These are phyloP conservation scores for Phytopythium montanum DNA, from an alignment of 352 stramenopile genomes.

Conservation along the genomic window DNA sequence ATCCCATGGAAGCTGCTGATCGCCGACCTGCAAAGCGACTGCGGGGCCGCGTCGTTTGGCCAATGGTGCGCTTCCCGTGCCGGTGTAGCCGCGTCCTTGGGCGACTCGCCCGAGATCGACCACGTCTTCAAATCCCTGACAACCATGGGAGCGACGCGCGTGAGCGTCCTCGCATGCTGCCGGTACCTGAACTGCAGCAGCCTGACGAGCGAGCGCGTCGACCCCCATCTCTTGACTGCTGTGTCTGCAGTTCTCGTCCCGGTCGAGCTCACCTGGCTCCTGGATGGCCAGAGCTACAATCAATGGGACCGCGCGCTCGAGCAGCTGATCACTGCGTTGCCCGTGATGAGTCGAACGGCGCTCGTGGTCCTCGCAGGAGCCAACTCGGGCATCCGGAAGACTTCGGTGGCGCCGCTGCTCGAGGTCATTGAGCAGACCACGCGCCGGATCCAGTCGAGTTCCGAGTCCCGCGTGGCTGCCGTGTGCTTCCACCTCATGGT, in stretches of 20 bases:
- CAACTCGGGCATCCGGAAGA: conserved; percentile 20
- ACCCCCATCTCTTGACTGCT: conserved; percentile 30
- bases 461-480: conserved; percentile 13
- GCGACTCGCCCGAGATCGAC: conserved; percentile 19
- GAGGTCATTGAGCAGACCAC: conserved; percentile 24
- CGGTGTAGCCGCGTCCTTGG: conserved; percentile 18
- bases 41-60: conserved; percentile 39
- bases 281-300: conserved; percentile 23
- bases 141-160: conserved; percentile 1
- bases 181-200: conserved; percentile 50
- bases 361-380: conserved; percentile 42
- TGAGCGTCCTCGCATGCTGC: conserved; percentile 43
- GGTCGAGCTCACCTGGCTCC: conserved; percentile 43
- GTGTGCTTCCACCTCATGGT: conserved; percentile 22
- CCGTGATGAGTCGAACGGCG: conserved; percentile 24
- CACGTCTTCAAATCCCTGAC: conserved; percentile 21
- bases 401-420: conserved; percentile 14
- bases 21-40: conserved; percentile 52
- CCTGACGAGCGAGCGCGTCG: conserved; percentile 6
- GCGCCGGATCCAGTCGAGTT: conserved; percentile 22
- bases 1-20: conserved; percentile 71
- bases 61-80: conserved; percentile 64
- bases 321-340: conserved; percentile 27
- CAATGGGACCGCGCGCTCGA: conserved; percentile 43
- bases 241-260: conserved; percentile 54